Evolutionary conservation across 805 yeast genomes (phyloP).

Genomic region (Teunomyces panamensis): DNA sequence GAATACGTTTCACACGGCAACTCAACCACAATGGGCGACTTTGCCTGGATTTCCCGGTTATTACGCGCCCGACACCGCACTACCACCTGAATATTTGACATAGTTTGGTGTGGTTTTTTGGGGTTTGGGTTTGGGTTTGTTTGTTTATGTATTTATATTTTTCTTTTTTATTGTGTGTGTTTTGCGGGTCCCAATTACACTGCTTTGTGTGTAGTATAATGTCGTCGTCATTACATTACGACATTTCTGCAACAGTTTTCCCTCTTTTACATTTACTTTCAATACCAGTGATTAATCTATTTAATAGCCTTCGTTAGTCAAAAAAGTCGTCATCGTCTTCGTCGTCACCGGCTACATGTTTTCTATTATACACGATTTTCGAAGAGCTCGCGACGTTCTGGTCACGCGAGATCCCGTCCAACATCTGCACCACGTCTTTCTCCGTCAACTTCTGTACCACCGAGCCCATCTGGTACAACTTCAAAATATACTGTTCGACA

Average conservation of each 20-base stretch:
- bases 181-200: no score
- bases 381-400: conserved; percentile 58
- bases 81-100: conserved; percentile 48
- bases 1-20: conserved; percentile 35
- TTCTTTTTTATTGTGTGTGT: not conserved
- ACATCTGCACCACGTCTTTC: conserved; percentile 74
- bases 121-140: not conserved
- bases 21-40: conserved; percentile 47
- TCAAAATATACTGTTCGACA: conserved; percentile 76
- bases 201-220: not conserved
- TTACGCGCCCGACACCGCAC: conserved; percentile 56
- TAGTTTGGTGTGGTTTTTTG: conserved; percentile 5
- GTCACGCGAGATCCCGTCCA: conserved; percentile 79
- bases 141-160: conserved; percentile 1
- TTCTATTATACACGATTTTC: conserved; percentile 49
- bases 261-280: not conserved
- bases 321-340: conserved; percentile 13
- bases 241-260: no score
- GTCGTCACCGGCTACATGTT: conserved; percentile 7
- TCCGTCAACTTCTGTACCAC: conserved; percentile 73
- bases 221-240: no score
- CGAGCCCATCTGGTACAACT: conserved; percentile 74
- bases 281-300: not conserved
- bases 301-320: conserved; percentile 5
- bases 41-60: conserved; percentile 40